Base-by-base conservation (phyloP, 2,329 filamentous ascomycete genomes). In the Ascochyta fabae region DNA sequence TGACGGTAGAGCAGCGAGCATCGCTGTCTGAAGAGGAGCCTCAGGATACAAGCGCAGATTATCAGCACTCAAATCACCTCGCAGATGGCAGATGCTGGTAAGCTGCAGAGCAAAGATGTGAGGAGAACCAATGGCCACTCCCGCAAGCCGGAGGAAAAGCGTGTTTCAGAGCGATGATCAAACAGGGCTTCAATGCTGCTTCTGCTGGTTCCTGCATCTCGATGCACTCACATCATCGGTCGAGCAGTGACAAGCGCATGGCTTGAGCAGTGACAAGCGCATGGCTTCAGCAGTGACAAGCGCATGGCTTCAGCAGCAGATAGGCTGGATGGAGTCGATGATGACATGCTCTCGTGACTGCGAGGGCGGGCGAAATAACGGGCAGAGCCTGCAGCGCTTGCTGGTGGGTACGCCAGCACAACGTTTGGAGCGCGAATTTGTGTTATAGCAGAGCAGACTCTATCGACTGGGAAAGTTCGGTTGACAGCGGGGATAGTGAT, bases 151-250 rank as follows among this genome's bases (percentile, higher is more conserved):
- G 53, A 54, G 59, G 22, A 46, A 44, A 54, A 59, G 58, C 62
- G 65, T 50, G 72, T 75, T 75, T 75, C 72, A 75, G 71, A 41
- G 61, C 52, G 69, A 53, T 67, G 69, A 74, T 74, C 71, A 72
- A 74, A 75, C 71, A 60, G 61, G 59, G 67, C 59, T 66, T 65
- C 67, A 66, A 62, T 42, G 68, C 63, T 69, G 58, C 64, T 69
- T 71, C 56, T 62, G 69, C 65, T 66, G 60, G 71, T 75, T 72
- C 72, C 72, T 75, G 72, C 72, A 67, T 70, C 63, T 66, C 43
- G 64, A 55, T 55, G 62, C 60, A 65, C 60, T 62, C 58, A 59
- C 49, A 48, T 56, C 58, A 61, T 60, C 58, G 48, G 56, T 44
- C 48, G 61, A 66, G 59, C 66, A 63, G 67, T 61, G 61, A 71